Evolutionary conservation across 768 basidiomycete species (phyloP).

Genomic region (Suillus cothurnatus): DNA sequence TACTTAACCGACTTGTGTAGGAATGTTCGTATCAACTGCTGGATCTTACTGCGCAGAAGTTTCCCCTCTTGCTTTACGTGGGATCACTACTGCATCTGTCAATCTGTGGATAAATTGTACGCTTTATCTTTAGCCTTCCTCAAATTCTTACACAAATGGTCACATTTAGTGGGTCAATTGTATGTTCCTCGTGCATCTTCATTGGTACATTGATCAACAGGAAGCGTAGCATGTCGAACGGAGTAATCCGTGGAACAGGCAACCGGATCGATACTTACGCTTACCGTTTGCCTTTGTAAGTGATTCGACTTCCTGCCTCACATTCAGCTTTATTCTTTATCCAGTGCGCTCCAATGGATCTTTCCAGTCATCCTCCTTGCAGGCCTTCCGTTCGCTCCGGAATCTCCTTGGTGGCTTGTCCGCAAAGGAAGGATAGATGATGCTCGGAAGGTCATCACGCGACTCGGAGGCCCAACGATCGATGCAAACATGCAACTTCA

Average conservation of each 20-base stretch:
- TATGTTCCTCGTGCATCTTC: slow-evolving; percentile 4
- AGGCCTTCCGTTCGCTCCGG: slow-evolving; percentile 34
- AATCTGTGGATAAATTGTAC: slow-evolving; percentile 29
- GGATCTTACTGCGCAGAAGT: slow-evolving; percentile 30
- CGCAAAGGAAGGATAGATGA: slow-evolving; percentile 30
- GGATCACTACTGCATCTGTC: slow-evolving; percentile 26
- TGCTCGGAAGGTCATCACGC: slow-evolving; percentile 20
- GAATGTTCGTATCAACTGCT: slow-evolving; percentile 28
- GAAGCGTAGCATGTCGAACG: slow-evolving; percentile 24
- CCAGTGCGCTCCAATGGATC: slow-evolving; percentile 35
- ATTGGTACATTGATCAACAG: background rate
- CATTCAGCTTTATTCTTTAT: background rate
- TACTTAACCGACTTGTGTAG: slow-evolving; percentile 8
- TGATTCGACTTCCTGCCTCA: background rate
- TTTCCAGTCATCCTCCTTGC: slow-evolving; percentile 33
- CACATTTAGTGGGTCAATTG: slow-evolving; percentile 25
- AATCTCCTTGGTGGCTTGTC: slow-evolving; percentile 38
- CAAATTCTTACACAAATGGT: background rate
- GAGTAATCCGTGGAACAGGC: slow-evolving; percentile 27
- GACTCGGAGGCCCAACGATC: slow-evolving; percentile 25
- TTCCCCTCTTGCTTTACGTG: slow-evolving; percentile 29
- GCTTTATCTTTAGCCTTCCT: background rate
- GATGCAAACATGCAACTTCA: slow-evolving; percentile 24
- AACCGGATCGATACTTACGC: slow-evolving; percentile 23
- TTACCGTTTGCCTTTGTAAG: slow-evolving; percentile 31